Conservation (phyloP, 1,284 basidiomycete genomes). For the Pascua sp. region DNA sequence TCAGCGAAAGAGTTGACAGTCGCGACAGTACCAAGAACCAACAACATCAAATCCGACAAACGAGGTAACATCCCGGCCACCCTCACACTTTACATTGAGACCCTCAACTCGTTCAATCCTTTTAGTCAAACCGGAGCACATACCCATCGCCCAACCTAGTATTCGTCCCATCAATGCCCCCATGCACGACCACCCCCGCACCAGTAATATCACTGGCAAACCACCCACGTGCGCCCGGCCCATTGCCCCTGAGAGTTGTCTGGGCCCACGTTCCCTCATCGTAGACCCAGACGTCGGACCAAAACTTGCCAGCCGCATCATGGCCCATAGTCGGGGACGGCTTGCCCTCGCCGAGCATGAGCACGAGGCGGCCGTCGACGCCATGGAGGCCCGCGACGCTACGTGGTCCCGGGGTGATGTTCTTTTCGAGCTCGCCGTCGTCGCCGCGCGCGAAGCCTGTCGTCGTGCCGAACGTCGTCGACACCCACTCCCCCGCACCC, state of each 20-base stretch:
- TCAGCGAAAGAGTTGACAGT: too few species aligned
- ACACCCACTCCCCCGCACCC: not conserved
- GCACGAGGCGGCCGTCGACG: constrained; percentile 9
- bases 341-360: constrained; percentile 32
- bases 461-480: constrained; percentile 7
- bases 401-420: constrained; percentile 21
- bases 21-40: too few species aligned
- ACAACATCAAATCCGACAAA: too few species aligned
- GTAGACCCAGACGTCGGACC: constrained; percentile 33
- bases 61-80: too few species aligned
- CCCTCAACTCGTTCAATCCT: too few species aligned
- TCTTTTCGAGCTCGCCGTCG: not conserved
- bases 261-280: constrained; percentile 18
- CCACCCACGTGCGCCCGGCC: constrained; percentile 41
- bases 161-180: constrained; percentile 42
- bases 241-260: constrained; percentile 4
- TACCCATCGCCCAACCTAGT: constrained; percentile 39
- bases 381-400: constrained; percentile 23
- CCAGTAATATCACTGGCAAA: constrained; percentile 28
- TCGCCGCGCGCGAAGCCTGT: constrained; percentile 16
- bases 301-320: constrained; percentile 35
- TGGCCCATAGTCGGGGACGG: constrained; percentile 31
- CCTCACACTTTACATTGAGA: too few species aligned
- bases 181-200: constrained; percentile 32
- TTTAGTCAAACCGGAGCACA: constrained; percentile 21